Percentiles rank a stretch among this genome's conserved stretches.
Conservation (phyloP, 202 grass and related monocot species). For the Saccharum hybrid region DNA sequence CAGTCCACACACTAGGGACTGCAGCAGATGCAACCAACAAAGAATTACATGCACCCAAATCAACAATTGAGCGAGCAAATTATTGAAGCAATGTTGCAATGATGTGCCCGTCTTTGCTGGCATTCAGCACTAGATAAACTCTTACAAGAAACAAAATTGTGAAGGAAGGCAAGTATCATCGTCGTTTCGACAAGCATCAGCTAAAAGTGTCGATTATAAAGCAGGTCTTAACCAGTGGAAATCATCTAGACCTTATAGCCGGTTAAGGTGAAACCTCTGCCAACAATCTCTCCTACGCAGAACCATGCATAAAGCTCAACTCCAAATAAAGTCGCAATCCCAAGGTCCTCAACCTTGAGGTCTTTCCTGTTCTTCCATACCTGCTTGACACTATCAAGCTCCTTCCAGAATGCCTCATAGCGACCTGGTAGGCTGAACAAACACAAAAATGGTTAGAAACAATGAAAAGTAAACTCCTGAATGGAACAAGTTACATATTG, state of each 20-base stretch:
- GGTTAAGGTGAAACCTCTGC: conserved; percentile 89
- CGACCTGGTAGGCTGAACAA: conserved; percentile 76
- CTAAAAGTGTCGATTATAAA: conserved; percentile 48
- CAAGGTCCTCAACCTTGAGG: conserved; percentile 81
- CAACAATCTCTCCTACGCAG: conserved; percentile 81
- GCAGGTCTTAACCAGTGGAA: conserved; percentile 37
- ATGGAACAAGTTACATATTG: conserved; percentile 1
- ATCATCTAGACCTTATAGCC: conserved; percentile 82
- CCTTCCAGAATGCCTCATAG: conserved; percentile 90
- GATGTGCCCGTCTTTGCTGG: conserved; percentile 62
- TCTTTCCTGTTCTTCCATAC: conserved; percentile 81
- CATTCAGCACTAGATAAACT: conserved; percentile 47
- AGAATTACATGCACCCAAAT: conserved; percentile 42
- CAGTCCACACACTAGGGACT: background rate
- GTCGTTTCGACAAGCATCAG: conserved; percentile 58
- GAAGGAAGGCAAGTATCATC: conserved; percentile 51
- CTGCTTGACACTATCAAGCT: conserved; percentile 79
- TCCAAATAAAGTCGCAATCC: conserved; percentile 80
- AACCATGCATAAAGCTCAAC: conserved; percentile 89
- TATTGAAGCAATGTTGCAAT: conserved; percentile 63
- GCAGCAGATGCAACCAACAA: conserved; percentile 14
- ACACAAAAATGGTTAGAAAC: conserved; percentile 34
- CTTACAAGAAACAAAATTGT: conserved; percentile 65
- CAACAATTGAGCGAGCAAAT: conserved; percentile 58
- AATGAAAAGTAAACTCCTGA: conserved; percentile 16